Evolutionary conservation across 169 alveolate genomes (phyloP), one percentile per base, ranked within the genome.

Genomic region (Prorocentrum cordatum): DNA sequence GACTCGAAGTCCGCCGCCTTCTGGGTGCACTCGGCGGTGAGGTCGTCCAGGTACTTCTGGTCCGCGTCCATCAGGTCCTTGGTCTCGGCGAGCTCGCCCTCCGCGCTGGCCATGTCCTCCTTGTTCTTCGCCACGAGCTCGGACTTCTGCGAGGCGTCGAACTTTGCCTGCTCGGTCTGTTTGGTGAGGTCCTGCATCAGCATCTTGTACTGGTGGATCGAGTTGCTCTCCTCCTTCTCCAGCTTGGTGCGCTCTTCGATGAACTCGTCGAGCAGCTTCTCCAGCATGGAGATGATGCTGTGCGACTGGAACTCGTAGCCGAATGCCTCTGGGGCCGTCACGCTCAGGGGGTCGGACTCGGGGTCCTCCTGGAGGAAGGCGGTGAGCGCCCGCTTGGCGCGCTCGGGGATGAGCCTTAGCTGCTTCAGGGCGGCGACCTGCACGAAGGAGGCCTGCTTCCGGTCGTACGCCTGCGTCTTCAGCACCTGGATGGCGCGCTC

Each of bases 41-140:
- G 62, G 82, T 70, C 82, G 0, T 32, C 6, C 39, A 39, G 54
- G 62, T 70, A 70, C 82, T 70, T 70, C 79, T 27, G 54, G 50
- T 67, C 54, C 31, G 79, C 16, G 26, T 27, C 54, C 32, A n/a
- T 32, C 58, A 33, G n/a, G 38, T 32, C 54, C 59, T 20, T 36
- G 14, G 82, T 70, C 35, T 70, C 82, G 22, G 32, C 62, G 22
- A 70, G 62, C 20, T 36, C 62, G 9, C 64, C 62, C 14, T 70
- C 50, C 18, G 29, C 16, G 38, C 20, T 33, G 5, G 58, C 82
- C 16, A 12, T 39, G 64, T 12, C 18, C 38, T 70, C 39, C 58
- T 36, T 10, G 7, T 9, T 27, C 7, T n/a, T 39, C 38, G 58
- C 82, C 59, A 12, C n/a, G 62, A 26, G 18, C 58, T 33, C 61